These are phyloP conservation scores for Sicyos baderoa DNA, from an alignment of 306 rosid species.

Conservation along the genomic window DNA sequence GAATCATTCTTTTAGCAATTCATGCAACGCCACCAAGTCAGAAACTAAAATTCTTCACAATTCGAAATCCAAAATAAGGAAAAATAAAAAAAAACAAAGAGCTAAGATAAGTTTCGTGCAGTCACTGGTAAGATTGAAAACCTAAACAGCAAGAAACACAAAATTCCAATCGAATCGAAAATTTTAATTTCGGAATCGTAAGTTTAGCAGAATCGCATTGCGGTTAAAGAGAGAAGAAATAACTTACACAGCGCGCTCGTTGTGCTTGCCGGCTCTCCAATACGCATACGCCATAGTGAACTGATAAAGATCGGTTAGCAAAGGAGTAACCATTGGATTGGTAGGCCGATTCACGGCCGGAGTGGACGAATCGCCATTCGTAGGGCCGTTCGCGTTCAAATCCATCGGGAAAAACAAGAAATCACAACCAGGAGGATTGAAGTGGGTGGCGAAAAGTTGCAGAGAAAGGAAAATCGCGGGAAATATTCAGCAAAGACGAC, in stretches of 20 bases:
- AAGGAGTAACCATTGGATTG: conserved; percentile 94
- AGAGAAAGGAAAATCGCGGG: neutral
- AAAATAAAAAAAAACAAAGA: no score
- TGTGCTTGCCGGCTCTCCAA: conserved; percentile 97
- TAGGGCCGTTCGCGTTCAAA: conserved; percentile 46
- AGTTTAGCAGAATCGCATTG: conserved; percentile 23
- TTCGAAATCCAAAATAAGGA: neutral
- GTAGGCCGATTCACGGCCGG: conserved; percentile 53
- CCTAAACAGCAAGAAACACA: neutral
- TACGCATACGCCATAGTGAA: conserved; percentile 99
- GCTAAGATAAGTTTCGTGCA: neutral
- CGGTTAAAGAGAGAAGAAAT: neutral
- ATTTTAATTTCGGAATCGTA: neutral
- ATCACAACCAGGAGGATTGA: conserved; percentile 18
- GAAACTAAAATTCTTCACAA: neutral
- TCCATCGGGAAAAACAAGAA: conserved; percentile 32
- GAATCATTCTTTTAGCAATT: neutral
- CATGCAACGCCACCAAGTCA: neutral
- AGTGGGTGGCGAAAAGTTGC: neutral
- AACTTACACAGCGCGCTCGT: conserved; percentile 90
- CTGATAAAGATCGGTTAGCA: conserved; percentile 94
- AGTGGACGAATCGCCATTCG: conserved; percentile 23
- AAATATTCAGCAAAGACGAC: neutral
- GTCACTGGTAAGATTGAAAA: neutral
- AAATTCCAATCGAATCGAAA: neutral